Conservation (phyloP, 2,329 filamentous ascomycete genomes). For the Decorospora gaudefroyi region DNA sequence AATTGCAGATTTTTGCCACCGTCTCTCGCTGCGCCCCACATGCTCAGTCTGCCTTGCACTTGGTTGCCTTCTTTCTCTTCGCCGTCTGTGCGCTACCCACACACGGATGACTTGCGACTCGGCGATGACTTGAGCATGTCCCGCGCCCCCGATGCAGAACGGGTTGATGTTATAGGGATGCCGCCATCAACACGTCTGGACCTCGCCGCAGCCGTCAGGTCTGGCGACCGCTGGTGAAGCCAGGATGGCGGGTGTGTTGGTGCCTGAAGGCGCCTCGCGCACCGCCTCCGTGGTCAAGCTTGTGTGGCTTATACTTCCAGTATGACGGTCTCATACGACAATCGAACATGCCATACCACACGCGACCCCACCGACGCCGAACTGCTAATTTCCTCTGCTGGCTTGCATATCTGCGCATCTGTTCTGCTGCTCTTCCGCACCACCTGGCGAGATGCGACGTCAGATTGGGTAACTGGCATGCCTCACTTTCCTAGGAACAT, state of each 20-base stretch:
- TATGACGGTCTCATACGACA: neutral
- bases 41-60: neutral
- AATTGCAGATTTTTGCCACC: constrained; percentile 1
- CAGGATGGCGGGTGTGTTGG: neutral
- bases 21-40: neutral
- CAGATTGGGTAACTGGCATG: neutral
- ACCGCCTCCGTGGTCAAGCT: neutral
- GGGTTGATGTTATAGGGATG: neutral
- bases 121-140: neutral
- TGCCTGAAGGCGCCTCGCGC: constrained; percentile 1
- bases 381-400: neutral
- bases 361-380: neutral
- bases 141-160: neutral
- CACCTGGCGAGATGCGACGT: neutral
- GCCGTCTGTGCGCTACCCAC: neutral
- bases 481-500: constrained; percentile 1
- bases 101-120: neutral
- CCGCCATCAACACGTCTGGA: neutral
- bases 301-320: neutral
- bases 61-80: neutral
- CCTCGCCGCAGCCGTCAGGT: neutral
- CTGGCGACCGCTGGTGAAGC: neutral
- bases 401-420: constrained; percentile 3
- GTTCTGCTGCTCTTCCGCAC: neutral
- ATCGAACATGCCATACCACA: neutral